Conservation (phyloP, 352 stramenopile species). For the Phytopythium ostracodes region DNA sequence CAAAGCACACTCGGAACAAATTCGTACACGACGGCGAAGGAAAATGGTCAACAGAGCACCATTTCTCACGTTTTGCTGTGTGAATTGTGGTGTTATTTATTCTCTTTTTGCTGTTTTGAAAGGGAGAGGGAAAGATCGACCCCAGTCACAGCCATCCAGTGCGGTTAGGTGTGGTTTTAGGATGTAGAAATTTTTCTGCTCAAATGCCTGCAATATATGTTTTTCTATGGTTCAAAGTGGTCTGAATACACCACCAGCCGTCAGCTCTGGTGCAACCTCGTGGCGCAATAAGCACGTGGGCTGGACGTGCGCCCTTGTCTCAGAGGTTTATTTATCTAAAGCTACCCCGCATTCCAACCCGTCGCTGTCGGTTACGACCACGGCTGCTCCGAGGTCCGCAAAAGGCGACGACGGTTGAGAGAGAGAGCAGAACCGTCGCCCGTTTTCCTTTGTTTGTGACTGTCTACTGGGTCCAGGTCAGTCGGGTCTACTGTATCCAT, state of each 20-base stretch:
- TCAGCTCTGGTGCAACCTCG: background rate
- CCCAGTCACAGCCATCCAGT: background rate
- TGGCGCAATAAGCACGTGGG: background rate
- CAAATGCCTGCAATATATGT: background rate
- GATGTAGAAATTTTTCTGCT: background rate
- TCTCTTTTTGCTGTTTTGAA: too few relatives aligned
- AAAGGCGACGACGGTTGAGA: background rate
- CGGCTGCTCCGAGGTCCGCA: background rate
- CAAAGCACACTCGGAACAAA: too few relatives aligned
- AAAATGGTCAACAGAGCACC: too few relatives aligned
- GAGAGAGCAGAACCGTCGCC: background rate
- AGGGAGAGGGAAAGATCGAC: too few relatives aligned
- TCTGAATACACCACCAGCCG: background rate
- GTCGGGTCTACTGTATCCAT: background rate
- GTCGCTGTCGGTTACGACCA: background rate
- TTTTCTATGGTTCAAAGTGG: background rate
- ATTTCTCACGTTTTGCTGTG: background rate
- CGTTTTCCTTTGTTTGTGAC: background rate
- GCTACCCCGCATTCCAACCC: background rate
- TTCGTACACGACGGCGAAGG: too few relatives aligned
- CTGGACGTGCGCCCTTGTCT: background rate
- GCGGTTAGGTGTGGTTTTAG: background rate
- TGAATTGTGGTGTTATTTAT: background rate
- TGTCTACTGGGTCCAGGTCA: background rate
- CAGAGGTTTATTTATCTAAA: background rate